Percentiles rank a stretch among this genome's conserved stretches.
Evolutionary conservation across 108 stramenopile genomes (phyloP).

Genomic region (Schizochytrium sp.): DNA sequence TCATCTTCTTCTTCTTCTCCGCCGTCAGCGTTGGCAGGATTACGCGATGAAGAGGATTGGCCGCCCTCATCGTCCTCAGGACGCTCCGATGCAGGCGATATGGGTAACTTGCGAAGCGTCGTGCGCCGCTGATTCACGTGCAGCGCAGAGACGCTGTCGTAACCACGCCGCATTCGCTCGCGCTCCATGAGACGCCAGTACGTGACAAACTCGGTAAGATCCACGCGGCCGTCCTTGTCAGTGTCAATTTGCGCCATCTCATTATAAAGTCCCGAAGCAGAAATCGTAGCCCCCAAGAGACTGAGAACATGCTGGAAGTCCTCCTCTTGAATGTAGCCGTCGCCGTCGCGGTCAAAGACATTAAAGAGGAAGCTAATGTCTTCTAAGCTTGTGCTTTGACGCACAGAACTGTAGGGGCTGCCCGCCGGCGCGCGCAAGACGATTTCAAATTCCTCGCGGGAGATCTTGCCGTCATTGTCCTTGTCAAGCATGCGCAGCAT

Average conservation of each 20-base stretch:
- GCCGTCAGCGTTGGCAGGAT: not conserved
- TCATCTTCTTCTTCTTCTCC: not conserved
- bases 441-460: not conserved
- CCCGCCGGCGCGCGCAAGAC: not conserved
- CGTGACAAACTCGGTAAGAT: not conserved
- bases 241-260: not conserved
- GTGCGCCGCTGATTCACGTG: not conserved
- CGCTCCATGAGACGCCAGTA: constrained; percentile 15
- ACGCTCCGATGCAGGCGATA: too few species aligned
- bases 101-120: not conserved
- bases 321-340: not conserved
- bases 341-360: constrained; percentile 7
- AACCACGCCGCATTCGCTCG: not conserved
- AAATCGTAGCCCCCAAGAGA: not conserved
- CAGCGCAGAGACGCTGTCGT: not conserved
- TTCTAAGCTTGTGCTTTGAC: not conserved
- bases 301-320: constrained; percentile 12
- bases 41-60: not conserved
- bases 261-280: not conserved
- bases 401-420: constrained; percentile 6
- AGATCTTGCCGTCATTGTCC: constrained; percentile 12
- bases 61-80: too few species aligned
- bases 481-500: not conserved
- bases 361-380: not conserved
- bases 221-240: not conserved